Evolutionary conservation across 2,329 filamentous ascomycete species (phyloP).

Genomic region (Ophiocordyceps camponoti-leonardi): DNA sequence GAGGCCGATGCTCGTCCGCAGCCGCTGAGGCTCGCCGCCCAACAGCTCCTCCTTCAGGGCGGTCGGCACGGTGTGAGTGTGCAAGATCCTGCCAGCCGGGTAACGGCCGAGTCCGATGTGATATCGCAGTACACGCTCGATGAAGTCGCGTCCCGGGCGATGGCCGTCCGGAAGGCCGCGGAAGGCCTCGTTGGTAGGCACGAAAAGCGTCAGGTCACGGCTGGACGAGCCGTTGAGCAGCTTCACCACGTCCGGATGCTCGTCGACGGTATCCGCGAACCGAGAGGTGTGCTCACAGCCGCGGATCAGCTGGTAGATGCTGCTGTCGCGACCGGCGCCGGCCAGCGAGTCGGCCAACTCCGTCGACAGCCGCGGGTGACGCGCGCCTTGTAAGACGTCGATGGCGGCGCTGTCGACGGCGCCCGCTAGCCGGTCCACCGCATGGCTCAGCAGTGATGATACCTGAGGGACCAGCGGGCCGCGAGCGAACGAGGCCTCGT

Average conservation of each 20-base stretch:
- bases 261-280: conserved; percentile 57
- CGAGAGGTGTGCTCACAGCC: conserved; percentile 59
- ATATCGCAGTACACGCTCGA: conserved; percentile 56
- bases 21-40: conserved; percentile 51
- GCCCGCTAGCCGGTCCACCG: neutral
- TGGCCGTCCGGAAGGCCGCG: conserved; percentile 33
- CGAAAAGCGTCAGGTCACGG: conserved; percentile 65
- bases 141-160: conserved; percentile 19
- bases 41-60: conserved; percentile 40
- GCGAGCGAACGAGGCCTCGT: neutral
- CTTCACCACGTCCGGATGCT: conserved; percentile 54
- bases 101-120: conserved; percentile 56
- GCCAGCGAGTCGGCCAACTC: neutral
- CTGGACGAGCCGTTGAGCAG: conserved; percentile 52
- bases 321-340: conserved; percentile 15
- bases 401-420: neutral
- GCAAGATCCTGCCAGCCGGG: conserved; percentile 46
- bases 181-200: conserved; percentile 63
- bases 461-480: neutral
- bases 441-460: neutral
- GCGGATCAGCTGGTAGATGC: conserved; percentile 67
- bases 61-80: conserved; percentile 59
- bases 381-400: conserved; percentile 1
- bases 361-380: neutral
- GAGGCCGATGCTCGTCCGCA: conserved; percentile 47